These are phyloP conservation scores for Colletotrichum sp. DNA, from an alignment of 2,329 filamentous ascomycete genomes.

Conservation along the genomic window DNA sequence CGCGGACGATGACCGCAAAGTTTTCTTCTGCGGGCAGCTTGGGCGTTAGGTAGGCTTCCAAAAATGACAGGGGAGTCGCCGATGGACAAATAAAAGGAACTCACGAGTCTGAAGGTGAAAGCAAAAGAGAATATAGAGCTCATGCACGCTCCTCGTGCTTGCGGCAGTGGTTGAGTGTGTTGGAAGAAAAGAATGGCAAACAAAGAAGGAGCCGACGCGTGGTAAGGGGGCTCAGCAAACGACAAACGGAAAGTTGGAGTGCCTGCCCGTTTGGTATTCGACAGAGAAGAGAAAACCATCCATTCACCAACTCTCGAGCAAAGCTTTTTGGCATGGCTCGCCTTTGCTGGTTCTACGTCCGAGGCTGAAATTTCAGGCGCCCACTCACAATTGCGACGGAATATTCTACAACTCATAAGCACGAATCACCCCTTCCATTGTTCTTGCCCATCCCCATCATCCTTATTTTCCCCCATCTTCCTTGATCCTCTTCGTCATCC, in stretches of 20 bases:
- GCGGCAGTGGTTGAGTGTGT: background rate
- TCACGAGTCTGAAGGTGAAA: background rate
- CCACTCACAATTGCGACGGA: background rate
- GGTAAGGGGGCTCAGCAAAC: too few relatives aligned
- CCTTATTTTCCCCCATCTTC: background rate
- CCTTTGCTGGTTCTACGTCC: background rate
- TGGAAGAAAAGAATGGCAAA: background rate
- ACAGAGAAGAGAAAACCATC: too few relatives aligned
- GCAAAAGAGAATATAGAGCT: background rate
- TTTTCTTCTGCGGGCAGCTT: background rate
- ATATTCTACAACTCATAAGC: background rate
- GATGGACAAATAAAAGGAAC: background rate
- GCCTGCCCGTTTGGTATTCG: background rate
- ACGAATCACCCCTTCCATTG: background rate
- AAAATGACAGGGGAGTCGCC: rapidly evolving
- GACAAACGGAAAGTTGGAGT: background rate
- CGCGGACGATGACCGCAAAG: background rate
- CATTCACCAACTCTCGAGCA: background rate
- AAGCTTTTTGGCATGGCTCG: rapidly evolving
- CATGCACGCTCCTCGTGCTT: background rate
- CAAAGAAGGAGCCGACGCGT: background rate
- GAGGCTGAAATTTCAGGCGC: background rate
- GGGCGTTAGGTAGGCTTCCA: background rate
- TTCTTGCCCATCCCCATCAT: background rate
- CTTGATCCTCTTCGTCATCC: background rate